These are phyloP conservation scores for Hypomyces rosellus DNA, from an alignment of 2,329 filamentous ascomycete genomes.

Conservation along the genomic window DNA sequence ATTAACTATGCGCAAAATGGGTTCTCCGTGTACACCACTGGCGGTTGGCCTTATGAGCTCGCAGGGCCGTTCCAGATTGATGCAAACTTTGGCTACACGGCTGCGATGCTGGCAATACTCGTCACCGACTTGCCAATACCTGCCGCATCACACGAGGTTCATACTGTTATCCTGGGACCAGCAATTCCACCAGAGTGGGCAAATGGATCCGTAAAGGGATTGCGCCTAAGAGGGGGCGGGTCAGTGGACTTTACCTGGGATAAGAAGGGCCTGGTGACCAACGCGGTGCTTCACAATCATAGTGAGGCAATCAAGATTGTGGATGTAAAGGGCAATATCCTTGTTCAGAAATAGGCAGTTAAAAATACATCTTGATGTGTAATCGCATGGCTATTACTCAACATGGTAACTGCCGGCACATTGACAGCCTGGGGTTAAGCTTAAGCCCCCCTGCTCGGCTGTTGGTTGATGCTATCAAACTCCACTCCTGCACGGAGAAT, in stretches of 20 bases:
- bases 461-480: too few relatives aligned
- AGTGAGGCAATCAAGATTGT: too few relatives aligned
- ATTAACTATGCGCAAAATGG: background rate
- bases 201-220: conserved; percentile 7
- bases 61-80: conserved; percentile 23
- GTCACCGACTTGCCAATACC: conserved; percentile 4
- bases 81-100: conserved; percentile 20
- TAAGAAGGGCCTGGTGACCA: conserved; percentile 3
- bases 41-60: conserved; percentile 8
- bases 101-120: conserved; percentile 8
- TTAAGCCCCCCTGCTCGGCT: too few relatives aligned
- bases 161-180: conserved; percentile 9
- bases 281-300: conserved; percentile 1
- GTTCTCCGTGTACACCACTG: conserved; percentile 3
- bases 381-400: too few relatives aligned
- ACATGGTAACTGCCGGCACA: too few relatives aligned
- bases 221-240: conserved; percentile 8
- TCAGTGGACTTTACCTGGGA: conserved; percentile 11
- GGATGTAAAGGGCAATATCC: too few relatives aligned
- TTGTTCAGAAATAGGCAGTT: too few relatives aligned
- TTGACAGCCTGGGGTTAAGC: too few relatives aligned
- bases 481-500: too few relatives aligned
- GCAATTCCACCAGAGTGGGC: conserved; percentile 11
- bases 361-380: too few relatives aligned
- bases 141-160: conserved; percentile 2